Base-by-base conservation (phyloP, 2,329 filamentous ascomycete species). In the Talaromyces verruculosus region DNA sequence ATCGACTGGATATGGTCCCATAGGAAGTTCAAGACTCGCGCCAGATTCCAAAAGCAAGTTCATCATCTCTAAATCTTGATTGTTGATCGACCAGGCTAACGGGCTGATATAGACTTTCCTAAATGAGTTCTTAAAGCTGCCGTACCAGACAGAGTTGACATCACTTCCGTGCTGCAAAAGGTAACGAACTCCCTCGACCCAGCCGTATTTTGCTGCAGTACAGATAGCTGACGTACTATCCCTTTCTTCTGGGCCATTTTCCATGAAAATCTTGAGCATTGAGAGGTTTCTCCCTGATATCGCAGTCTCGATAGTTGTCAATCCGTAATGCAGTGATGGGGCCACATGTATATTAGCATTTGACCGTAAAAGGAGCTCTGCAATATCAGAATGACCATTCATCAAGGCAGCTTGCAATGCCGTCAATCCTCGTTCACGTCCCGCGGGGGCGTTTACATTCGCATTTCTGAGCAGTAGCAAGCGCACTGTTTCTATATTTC, bases 391-490 rank as follows among this genome's bases (percentile, higher is more conserved):
- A 64, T 64, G 39, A 7, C 53, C 66, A 19, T 64, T 41, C 13
- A 2, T 30, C 10, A 64, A 51, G 7, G 68, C 69, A 11, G 65
- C 67, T 60, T 73, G 69, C 8, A 72, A 63, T 7, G 71, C 70
- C 25, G 70, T 53, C 2, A 35, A 10, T 35, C 33, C 33, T 37
- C 53, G 5, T 17, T 4, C 4, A 0, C 19, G 0, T 28, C 22
- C 33, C 25, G 68, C 58, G 11, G 67, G 63, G 8, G 69, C 67
- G 59, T 72, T 71, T 25, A 69, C 37, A 55, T 69, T 43, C 2
- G 69, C 70, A n/a, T 67, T 65, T 55, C 37, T 25, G 0, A 47
- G 22, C 13, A 70, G 7, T 2, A 53, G 3, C 1, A 53, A 2
- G 1, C 10, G 49, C 17, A 51, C 22, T 10, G 13, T 51, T 6